Conservation (phyloP, 2,329 filamentous ascomycete species). For the Anisogramma anomala region DNA sequence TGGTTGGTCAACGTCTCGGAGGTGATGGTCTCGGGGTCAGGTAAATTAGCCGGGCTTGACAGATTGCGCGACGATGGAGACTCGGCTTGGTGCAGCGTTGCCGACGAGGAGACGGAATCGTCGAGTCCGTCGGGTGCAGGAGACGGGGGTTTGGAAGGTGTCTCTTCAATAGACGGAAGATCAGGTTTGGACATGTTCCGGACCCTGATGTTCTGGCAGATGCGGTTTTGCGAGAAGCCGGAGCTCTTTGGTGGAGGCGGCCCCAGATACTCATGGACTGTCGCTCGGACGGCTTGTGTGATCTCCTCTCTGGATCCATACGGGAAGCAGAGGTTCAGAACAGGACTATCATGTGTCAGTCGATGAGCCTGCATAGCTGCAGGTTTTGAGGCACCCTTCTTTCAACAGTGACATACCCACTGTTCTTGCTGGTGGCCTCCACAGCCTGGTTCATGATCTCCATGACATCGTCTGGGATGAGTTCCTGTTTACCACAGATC, state of each 20-base stretch:
- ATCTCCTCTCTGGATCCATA: constrained; percentile 96
- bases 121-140: constrained; percentile 37
- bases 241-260: constrained; percentile 54
- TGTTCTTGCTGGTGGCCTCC: constrained; percentile 77
- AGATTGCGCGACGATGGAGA: constrained; percentile 24
- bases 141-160: constrained; percentile 32
- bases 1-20: constrained; percentile 70
- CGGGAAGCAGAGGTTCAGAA: constrained; percentile 91
- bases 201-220: constrained; percentile 72
- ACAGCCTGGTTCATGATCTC: constrained; percentile 80
- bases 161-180: constrained; percentile 38
- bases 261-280: constrained; percentile 74
- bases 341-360: too few relatives aligned
- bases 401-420: constrained; percentile 49
- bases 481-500: constrained; percentile 70
- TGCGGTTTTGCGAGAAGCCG: constrained; percentile 78
- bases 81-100: constrained; percentile 44
- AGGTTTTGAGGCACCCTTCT: too few relatives aligned
- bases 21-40: constrained; percentile 79
- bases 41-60: constrained; percentile 30
- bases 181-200: constrained; percentile 43
- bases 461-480: constrained; percentile 78
- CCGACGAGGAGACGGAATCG: constrained; percentile 48
- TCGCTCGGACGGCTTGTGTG: constrained; percentile 74
- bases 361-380: too few relatives aligned